Percentiles rank a stretch among this genome's conserved stretches.
Conservation (phyloP, 768 basidiomycete genomes). For the Tylopilus intermedius region DNA sequence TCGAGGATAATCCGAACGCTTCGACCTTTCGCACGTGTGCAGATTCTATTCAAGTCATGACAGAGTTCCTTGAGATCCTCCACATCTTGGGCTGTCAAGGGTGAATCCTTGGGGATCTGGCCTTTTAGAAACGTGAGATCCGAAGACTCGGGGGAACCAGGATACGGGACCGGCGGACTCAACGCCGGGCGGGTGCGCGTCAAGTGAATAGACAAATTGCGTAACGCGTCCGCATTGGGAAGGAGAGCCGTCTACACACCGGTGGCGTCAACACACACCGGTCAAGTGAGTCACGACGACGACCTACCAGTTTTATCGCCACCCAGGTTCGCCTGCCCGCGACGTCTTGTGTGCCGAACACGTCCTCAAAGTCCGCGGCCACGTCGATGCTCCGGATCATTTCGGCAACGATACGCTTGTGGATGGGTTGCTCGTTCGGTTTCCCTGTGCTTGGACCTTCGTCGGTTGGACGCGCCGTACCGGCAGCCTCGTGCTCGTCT, state of each 20-base stretch:
- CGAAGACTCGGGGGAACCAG: constrained; percentile 56
- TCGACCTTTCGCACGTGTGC: constrained; percentile 52
- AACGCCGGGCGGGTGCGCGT: constrained; percentile 36
- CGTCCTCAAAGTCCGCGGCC: constrained; percentile 72
- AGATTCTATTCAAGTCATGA: constrained; percentile 59
- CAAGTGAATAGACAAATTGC: constrained; percentile 58
- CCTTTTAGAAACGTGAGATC: constrained; percentile 53
- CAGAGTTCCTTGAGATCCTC: constrained; percentile 56
- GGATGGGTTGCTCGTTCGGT: constrained; percentile 29
- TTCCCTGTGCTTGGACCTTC: constrained; percentile 1
- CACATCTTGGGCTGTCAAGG: constrained; percentile 54
- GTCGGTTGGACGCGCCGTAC: constrained; percentile 4
- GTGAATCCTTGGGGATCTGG: constrained; percentile 13
- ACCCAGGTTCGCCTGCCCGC: constrained; percentile 68
- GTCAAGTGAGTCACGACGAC: not conserved
- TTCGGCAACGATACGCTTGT: constrained; percentile 69
- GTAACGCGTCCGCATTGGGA: constrained; percentile 55
- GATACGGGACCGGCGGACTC: constrained; percentile 48
- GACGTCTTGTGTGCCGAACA: constrained; percentile 2
- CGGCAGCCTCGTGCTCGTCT: constrained; percentile 51
- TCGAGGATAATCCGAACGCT: constrained; percentile 74
- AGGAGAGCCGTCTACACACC: constrained; percentile 58
- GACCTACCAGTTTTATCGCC: constrained; percentile 73
- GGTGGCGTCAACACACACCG: not conserved
- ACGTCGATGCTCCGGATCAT: constrained; percentile 73